Evolutionary conservation across 2,329 filamentous ascomycete genomes (phyloP).

Genomic region (Trichoderma sp.): DNA sequence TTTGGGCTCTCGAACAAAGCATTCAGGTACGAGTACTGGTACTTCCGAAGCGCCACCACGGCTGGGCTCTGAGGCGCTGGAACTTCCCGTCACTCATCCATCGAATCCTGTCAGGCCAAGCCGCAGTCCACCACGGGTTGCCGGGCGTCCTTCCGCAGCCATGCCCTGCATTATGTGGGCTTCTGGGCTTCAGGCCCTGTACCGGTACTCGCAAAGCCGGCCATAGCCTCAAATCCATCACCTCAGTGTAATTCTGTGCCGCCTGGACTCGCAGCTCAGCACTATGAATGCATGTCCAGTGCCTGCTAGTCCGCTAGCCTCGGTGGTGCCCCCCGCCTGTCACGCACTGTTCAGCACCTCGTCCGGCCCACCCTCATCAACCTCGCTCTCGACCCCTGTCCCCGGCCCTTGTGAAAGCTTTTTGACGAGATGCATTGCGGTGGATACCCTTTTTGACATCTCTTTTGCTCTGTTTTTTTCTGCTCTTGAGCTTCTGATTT

Average conservation of each 20-base stretch:
- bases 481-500: not conserved
- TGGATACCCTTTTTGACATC: constrained; percentile 9
- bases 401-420: constrained; percentile 15
- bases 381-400: constrained; percentile 8
- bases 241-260: not conserved
- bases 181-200: not conserved
- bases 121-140: too few relatives aligned
- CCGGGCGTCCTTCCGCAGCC: too few relatives aligned
- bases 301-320: not conserved
- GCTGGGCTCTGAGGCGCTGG: not conserved
- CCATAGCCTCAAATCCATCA: not conserved
- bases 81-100: not conserved
- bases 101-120: not conserved
- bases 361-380: not conserved
- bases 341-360: constrained; percentile 23
- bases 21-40: not conserved
- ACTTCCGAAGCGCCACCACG: not conserved
- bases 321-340: constrained; percentile 1
- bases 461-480: not conserved
- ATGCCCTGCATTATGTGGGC: too few relatives aligned
- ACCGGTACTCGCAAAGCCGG: not conserved
- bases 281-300: not conserved
- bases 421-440: not conserved
- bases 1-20: not conserved
- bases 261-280: not conserved